Conservation (phyloP, 176 grass and related monocot genomes). For the Hyparrhenia diplandra region DNA sequence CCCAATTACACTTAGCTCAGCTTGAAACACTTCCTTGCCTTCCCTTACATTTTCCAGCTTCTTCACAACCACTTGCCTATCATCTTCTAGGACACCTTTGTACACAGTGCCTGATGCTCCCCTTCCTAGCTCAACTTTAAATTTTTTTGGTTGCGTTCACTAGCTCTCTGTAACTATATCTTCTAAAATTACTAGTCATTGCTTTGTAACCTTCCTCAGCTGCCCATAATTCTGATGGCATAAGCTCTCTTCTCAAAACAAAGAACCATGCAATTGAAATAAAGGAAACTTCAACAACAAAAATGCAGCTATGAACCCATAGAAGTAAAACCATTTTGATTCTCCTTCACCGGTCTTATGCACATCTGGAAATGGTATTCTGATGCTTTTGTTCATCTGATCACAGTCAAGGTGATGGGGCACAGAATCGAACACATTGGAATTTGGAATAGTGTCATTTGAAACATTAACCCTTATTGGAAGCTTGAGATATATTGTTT, state of each 20-base stretch:
- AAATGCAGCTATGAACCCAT: conserved; percentile 41
- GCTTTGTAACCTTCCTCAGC: conserved; percentile 28
- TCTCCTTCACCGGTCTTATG: conserved; percentile 13
- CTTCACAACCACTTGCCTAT: background rate
- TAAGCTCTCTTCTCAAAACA: conserved; percentile 11
- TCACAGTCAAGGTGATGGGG: conserved; percentile 11
- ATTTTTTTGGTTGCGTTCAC: background rate
- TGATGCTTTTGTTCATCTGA: conserved; percentile 10
- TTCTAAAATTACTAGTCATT: conserved; percentile 42
- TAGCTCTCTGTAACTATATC: conserved; percentile 29
- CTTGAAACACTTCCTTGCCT: conserved; percentile 26
- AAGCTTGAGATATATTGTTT: conserved; percentile 28
- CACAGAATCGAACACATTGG: background rate
- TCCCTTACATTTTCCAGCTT: conserved; percentile 1
- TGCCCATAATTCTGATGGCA: conserved; percentile 20
- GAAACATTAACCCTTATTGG: conserved; percentile 15
- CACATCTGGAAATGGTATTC: conserved; percentile 4
- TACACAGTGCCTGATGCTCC: background rate
- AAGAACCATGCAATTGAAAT: conserved; percentile 44
- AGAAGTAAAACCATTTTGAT: conserved; percentile 42
- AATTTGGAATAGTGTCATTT: background rate
- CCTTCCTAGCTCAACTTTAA: conserved; percentile 18
- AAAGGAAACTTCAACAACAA: conserved; percentile 41
- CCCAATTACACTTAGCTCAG: conserved; percentile 25
- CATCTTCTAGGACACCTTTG: background rate